phyloP scores from a whole-genome alignment of 2,329 filamentous ascomycete genomes.

The Thermothelomyces thermophilus region DNA sequence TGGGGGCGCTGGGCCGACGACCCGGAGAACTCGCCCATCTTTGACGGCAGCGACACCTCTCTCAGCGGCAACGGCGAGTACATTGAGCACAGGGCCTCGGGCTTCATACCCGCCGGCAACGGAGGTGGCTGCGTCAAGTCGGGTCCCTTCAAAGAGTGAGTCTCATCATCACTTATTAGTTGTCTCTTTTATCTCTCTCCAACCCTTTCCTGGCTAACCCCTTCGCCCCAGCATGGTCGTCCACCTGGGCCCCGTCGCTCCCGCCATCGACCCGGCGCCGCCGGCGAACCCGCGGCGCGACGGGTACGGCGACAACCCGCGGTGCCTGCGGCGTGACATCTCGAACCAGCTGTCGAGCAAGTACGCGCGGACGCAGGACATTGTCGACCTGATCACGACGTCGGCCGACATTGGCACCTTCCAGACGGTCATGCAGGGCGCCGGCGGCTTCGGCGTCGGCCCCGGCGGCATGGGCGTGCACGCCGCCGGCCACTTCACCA shows the following conservation, averaged over 20 bases:
- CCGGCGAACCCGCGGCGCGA: constrained; percentile 29
- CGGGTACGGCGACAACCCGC: constrained; percentile 38
- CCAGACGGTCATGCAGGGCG: constrained; percentile 39
- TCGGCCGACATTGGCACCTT: constrained; percentile 35
- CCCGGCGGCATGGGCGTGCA: constrained; percentile 29
- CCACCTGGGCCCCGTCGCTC: constrained; percentile 32
- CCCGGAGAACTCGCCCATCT: constrained; percentile 43
- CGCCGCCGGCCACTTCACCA: constrained; percentile 29
- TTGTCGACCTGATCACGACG: constrained; percentile 34
- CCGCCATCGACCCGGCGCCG: constrained; percentile 25
- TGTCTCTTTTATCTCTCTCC: neutral
- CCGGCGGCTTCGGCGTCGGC: constrained; percentile 14
- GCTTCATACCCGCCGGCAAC: constrained; percentile 37
- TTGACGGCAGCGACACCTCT: constrained; percentile 47
- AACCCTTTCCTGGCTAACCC: neutral
- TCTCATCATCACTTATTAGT: neutral
- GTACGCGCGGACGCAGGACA: constrained; percentile 25
- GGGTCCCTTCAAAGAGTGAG: constrained; percentile 45
- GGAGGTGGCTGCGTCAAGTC: constrained; percentile 48
- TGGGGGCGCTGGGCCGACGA: constrained; percentile 44
- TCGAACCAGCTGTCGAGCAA: constrained; percentile 28
- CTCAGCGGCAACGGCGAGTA: constrained; percentile 42
- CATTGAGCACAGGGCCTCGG: constrained; percentile 25
- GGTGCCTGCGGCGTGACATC: constrained; percentile 40
- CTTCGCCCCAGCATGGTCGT: constrained; percentile 29